Evolutionary conservation across 2,329 filamentous ascomycete species (phyloP), one percentile per base, ranked within the genome.

Genomic region (Pseudocercospora pini-densiflorae): DNA sequence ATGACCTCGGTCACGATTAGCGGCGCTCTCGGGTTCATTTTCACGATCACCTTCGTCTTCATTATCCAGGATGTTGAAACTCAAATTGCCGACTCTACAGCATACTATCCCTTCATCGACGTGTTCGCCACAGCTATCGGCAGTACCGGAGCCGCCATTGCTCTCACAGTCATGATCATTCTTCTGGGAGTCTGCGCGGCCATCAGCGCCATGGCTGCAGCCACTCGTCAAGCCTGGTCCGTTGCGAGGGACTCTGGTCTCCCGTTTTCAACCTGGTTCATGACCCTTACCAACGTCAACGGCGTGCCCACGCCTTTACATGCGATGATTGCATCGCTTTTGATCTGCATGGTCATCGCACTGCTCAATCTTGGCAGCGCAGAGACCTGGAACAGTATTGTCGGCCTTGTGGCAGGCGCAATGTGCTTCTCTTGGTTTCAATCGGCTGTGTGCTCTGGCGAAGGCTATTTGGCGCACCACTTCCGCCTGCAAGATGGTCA

Each of bases 361-460:
- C 51, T 75, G n/a, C 72, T 76, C 68, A 71, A 74, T 23, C 65
- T 75, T 16, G 74, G 73, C 43, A 70, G 67, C 10, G 59, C 63
- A 31, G 68, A 68, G 16, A 72, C 72, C 23, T 75, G 75, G 71
- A 79, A 78, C 65, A 73, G 76, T 61, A 72, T 81, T 64, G 77
- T 80, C 36, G 80, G 78, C 1, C 75, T 82, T n/a, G 76, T 76
- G 55, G 71, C 78, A n/a, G 77, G 78, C 3, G 75, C 76, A 5
- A 70, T 80, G 5, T 77, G 81, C 74, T 77, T 76, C 10, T 79
- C 79, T 10, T 78, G 51, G 72, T 82, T 61, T 76, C 73, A 21
- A 81, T 82, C 63, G 77, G 77, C 63, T 78, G 77, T 63, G 76
- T 82, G 9, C 73, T 81, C 19, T 79, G 77, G 66, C 74, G 78